Percentiles rank a stretch among this genome's conserved stretches.
Evolutionary conservation across 208 protist genomes (phyloP).

Genomic region (Wallacemonas collosoma): DNA sequence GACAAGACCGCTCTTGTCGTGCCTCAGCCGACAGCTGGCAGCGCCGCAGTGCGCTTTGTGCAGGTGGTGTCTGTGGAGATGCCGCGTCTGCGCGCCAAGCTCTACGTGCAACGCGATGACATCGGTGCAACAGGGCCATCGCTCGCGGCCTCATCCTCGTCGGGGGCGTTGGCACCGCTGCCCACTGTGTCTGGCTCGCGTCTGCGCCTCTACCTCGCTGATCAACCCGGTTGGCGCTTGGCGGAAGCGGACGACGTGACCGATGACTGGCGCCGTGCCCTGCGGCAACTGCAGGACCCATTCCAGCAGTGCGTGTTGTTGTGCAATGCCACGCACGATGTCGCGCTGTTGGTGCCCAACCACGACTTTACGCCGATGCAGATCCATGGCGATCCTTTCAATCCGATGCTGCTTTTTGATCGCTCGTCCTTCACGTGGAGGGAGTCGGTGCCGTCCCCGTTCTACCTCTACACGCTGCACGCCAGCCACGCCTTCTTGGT

Average conservation of each 20-base stretch:
- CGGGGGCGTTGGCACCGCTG: background rate
- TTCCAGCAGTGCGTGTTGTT: slow-evolving; percentile 76
- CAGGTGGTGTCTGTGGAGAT: slow-evolving; percentile 85
- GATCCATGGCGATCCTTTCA: slow-evolving; percentile 61
- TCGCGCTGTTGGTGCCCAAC: slow-evolving; percentile 73
- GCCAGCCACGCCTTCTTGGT: slow-evolving; percentile 86
- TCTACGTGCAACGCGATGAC: slow-evolving; percentile 64
- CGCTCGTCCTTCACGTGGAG: slow-evolving; percentile 70
- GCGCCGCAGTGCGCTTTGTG: slow-evolving; percentile 20
- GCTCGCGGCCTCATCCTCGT: background rate
- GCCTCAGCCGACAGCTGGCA: background rate
- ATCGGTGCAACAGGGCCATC: background rate
- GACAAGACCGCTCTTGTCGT: background rate
- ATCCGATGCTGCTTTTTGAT: slow-evolving; percentile 64
- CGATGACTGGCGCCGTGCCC: slow-evolving; percentile 12
- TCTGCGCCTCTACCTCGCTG: slow-evolving; percentile 66
- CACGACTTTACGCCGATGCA: slow-evolving; percentile 63
- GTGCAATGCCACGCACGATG: slow-evolving; percentile 58
- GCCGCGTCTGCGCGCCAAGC: slow-evolving; percentile 86
- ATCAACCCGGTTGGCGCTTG: slow-evolving; percentile 76
- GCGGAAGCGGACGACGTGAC: slow-evolving; percentile 51
- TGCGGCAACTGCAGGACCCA: slow-evolving; percentile 37
- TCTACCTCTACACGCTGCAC: slow-evolving; percentile 91
- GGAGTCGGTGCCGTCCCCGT: slow-evolving; percentile 78
- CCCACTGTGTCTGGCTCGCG: slow-evolving; percentile 22